Base-by-base conservation (phyloP, 208 protist genomes). In the Leishmania major region DNA sequence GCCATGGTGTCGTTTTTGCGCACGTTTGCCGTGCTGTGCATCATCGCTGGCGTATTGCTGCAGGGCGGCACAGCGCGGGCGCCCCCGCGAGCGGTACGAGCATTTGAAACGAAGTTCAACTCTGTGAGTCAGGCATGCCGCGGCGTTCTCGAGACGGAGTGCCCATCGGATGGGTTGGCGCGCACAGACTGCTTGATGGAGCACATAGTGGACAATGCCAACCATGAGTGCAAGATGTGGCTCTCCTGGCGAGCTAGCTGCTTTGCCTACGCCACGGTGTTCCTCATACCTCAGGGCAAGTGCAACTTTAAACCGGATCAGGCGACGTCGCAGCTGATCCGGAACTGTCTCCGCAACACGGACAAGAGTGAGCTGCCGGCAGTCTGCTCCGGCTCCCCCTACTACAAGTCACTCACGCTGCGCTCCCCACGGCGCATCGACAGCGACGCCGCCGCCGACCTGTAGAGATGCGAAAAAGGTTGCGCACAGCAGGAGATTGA, bases 381-480 rank as follows among this genome's bases (percentile, higher is more conserved):
- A 3, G 77, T 75, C 40, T 91, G 88, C 73, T 45, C 55, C 22
- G 45, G 75, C 0, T 88, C 84, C 1, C 81, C 84, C 25, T 91
- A 91, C 77, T 91, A 87, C 84, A 77, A 72, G 40, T 89, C 86
- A 4, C 75, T 91, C 6, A 86, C 60, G 75, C 76, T 82, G 25
- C 80, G 81, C 55, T 55, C 77, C 10, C 84, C 80, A 25, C 82
- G 85, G 17, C 76, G 74, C 53, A 79, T 89, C 43, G 77, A 80
- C 57, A 79, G 35, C 49, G 84, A 82, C 10, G 62, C 22, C 37
- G 73, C 43, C 0, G 47, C 77, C 11, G 77, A 80, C 59, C 31
- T 78, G 25, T 78, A 57, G 67, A 60, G 47, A 25, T 0, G 31
- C 43, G 10, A 19, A 37, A 76, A 8, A 10, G 55, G 19, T 43